Conservation (phyloP, 148 eudicot species). For the Heliosperma pusillum region DNA sequence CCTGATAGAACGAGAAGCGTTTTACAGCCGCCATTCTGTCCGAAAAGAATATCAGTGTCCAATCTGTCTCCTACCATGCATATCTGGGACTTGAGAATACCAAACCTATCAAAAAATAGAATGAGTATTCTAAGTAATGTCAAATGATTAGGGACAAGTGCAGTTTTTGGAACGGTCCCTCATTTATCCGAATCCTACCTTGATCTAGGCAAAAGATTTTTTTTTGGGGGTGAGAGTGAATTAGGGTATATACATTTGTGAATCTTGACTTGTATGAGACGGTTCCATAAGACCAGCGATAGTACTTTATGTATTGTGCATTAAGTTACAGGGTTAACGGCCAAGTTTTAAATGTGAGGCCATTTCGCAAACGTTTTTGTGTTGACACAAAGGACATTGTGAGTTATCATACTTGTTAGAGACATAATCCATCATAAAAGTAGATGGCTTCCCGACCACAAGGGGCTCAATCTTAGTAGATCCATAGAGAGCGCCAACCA, state of each 20-base stretch:
- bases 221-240: slow-evolving; percentile 82
- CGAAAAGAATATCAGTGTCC: slow-evolving; percentile 95
- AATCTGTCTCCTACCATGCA: slow-evolving; percentile 99
- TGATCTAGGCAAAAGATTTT: slow-evolving; percentile 21
- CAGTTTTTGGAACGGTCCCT: too few species aligned
- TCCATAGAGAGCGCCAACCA: slow-evolving; percentile 92
- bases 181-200: too few species aligned
- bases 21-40: slow-evolving; percentile 97
- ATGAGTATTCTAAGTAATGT: background rate
- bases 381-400: background rate
- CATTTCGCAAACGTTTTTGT: background rate
- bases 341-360: too few species aligned
- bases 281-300: slow-evolving; percentile 37
- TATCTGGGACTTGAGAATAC: slow-evolving; percentile 79
- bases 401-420: slow-evolving; percentile 54
- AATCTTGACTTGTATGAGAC: too few species aligned
- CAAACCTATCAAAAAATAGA: slow-evolving; percentile 45
- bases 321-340: too few species aligned
- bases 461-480: slow-evolving; percentile 83
- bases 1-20: slow-evolving; percentile 99
- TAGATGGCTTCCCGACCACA: slow-evolving; percentile 97
- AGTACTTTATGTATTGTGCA: too few species aligned
- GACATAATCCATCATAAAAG: slow-evolving; percentile 98
- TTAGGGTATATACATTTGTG: slow-evolving; percentile 82
- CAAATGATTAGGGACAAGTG: too few species aligned